These are phyloP conservation scores for Glaciozyma martinii DNA, from an alignment of 768 basidiomycete genomes.

Conservation along the genomic window DNA sequence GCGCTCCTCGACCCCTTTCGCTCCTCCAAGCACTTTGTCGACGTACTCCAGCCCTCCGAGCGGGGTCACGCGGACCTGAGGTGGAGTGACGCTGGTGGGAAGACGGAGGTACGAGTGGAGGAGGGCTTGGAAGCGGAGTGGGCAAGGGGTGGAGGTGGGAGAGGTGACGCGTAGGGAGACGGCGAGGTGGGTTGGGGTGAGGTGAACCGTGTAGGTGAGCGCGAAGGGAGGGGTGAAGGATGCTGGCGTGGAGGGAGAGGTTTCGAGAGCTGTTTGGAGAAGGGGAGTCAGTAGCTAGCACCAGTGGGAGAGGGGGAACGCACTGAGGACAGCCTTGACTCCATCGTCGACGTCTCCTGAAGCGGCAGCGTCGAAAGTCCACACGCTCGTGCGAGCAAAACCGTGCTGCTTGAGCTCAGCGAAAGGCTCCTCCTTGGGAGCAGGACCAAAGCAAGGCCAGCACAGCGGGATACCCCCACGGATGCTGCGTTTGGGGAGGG, in stretches of 20 bases:
- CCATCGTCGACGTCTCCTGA: conserved; percentile 58
- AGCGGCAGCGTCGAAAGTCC: conserved; percentile 52
- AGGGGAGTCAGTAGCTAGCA: background rate
- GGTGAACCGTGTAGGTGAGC: conserved; percentile 71
- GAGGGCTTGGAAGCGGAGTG: conserved; percentile 71
- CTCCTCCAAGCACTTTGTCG: conserved; percentile 54
- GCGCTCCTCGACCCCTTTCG: conserved; percentile 52
- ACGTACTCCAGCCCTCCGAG: conserved; percentile 58
- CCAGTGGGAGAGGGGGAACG: conserved; percentile 33
- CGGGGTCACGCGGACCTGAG: conserved; percentile 50
- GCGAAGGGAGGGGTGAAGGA: conserved; percentile 59
- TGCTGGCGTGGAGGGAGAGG: conserved; percentile 52
- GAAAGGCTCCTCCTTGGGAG: conserved; percentile 56
- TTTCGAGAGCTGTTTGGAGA: conserved; percentile 48
- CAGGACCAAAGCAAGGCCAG: conserved; percentile 68
- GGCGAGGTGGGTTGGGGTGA: conserved; percentile 61
- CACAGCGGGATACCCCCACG: conserved; percentile 33
- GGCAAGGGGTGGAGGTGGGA: conserved; percentile 8
- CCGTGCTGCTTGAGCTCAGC: conserved; percentile 72
- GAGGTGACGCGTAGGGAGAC: conserved; percentile 47
- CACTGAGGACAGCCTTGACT: conserved; percentile 58
- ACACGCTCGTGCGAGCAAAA: conserved; percentile 69
- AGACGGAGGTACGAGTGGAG: conserved; percentile 79
- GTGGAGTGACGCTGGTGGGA: conserved; percentile 46
- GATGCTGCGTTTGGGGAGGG: no score